Percentiles rank a stretch among this genome's conserved stretches.
phyloP scores from a whole-genome alignment of 345 rosid genomes.

The Arabidopsis suecica region DNA sequence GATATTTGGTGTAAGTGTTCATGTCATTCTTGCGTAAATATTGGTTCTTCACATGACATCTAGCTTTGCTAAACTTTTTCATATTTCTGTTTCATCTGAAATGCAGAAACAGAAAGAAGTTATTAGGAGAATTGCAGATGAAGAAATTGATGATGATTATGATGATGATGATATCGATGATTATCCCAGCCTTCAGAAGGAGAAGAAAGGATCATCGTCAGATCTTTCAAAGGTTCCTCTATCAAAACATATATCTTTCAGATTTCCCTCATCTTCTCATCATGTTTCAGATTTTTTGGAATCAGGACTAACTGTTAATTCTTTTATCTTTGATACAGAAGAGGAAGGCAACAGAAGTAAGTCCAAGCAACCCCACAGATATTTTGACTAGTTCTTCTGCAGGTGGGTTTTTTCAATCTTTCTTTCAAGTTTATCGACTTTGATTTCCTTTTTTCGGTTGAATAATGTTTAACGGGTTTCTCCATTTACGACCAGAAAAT shows the following conservation, averaged over 20 bases:
- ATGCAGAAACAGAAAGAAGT: slow-evolving; percentile 56
- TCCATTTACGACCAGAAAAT: slow-evolving; percentile 34
- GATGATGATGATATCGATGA: slow-evolving; percentile 37
- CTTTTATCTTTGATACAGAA: slow-evolving; percentile 48
- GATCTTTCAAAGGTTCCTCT: slow-evolving; percentile 41
- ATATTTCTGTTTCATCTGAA: slow-evolving; percentile 25
- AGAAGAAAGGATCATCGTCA: slow-evolving; percentile 40
- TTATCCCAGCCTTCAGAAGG: slow-evolving; percentile 33
- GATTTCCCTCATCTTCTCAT: not conserved
- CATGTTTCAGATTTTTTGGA: not conserved
- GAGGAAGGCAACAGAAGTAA: slow-evolving; percentile 58
- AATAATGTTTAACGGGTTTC: not conserved
- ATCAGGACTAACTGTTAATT: slow-evolving; percentile 15
- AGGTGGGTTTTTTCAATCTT: slow-evolving; percentile 48
- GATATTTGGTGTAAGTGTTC: slow-evolving; percentile 57
- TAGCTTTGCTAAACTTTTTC: slow-evolving; percentile 11
- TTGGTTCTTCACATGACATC: slow-evolving; percentile 1
- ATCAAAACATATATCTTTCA: slow-evolving; percentile 18
- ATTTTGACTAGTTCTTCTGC: slow-evolving; percentile 45
- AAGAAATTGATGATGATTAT: slow-evolving; percentile 42
- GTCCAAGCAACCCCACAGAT: slow-evolving; percentile 58
- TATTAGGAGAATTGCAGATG: slow-evolving; percentile 66
- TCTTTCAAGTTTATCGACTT: slow-evolving; percentile 10
- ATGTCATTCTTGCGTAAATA: slow-evolving; percentile 12
- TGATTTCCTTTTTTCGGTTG: not conserved